Conservation (phyloP, 2,329 filamentous ascomycete species). For the Nemania sp. region DNA sequence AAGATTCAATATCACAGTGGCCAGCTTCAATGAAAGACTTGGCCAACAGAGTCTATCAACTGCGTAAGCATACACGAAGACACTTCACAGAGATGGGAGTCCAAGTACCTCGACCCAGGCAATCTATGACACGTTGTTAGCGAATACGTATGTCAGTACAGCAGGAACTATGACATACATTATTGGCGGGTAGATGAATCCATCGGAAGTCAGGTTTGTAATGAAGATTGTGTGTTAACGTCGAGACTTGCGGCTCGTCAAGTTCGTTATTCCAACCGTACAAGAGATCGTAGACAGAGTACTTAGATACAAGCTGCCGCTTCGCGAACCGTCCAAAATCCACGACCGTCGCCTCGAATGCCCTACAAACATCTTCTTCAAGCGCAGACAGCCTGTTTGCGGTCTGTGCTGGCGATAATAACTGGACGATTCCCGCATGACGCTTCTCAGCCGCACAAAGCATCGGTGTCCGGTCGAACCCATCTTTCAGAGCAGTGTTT, state of each 20-base stretch:
- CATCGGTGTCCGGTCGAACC: constrained; percentile 46
- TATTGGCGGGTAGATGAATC: constrained; percentile 58
- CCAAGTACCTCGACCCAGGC: constrained; percentile 59
- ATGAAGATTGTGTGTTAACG: constrained; percentile 48
- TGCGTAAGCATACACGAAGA: constrained; percentile 18
- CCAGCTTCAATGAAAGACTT: constrained; percentile 67
- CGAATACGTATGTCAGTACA: constrained; percentile 12
- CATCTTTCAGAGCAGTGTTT: constrained; percentile 42
- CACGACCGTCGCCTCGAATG: constrained; percentile 56
- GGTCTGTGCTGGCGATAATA: constrained; percentile 44
- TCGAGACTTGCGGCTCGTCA: constrained; percentile 51
- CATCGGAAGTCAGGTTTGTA: constrained; percentile 54
- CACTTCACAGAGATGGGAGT: not conserved
- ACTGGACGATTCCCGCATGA: constrained; percentile 42
- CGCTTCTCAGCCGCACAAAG: constrained; percentile 46
- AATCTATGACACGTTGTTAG: constrained; percentile 45
- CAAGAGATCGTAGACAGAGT: constrained; percentile 54
- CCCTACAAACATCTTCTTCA: constrained; percentile 49
- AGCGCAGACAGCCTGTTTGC: constrained; percentile 42
- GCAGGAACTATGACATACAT: constrained; percentile 37
- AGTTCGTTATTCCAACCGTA: constrained; percentile 53
- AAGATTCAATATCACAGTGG: constrained; percentile 63
- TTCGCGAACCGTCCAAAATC: constrained; percentile 52
- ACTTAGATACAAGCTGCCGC: constrained; percentile 50
- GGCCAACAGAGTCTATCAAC: constrained; percentile 53